Percentiles rank a stretch among this genome's conserved stretches.
Evolutionary conservation across 2,329 filamentous ascomycete species (phyloP).

Genomic region (Calonectria naviculata): DNA sequence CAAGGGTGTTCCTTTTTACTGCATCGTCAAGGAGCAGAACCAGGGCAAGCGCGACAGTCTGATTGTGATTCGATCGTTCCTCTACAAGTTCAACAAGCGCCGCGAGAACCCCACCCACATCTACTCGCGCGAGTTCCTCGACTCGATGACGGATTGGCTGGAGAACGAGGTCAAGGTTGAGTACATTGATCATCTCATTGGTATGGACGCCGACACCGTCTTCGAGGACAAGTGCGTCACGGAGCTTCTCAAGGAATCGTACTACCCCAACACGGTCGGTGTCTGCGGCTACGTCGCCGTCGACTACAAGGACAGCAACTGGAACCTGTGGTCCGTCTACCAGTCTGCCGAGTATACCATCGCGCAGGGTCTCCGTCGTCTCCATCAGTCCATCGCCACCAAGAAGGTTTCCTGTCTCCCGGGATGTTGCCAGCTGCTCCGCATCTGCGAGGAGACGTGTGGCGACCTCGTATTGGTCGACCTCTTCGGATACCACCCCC

Average conservation of each 20-base stretch:
- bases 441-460: background rate
- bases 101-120: constrained; percentile 45
- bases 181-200: constrained; percentile 37
- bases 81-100: constrained; percentile 55
- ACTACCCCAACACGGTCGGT: constrained; percentile 50
- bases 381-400: constrained; percentile 21
- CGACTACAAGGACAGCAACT: constrained; percentile 35
- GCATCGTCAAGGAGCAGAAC: constrained; percentile 56
- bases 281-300: constrained; percentile 54
- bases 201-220: constrained; percentile 55
- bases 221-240: constrained; percentile 51
- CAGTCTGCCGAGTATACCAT: constrained; percentile 40
- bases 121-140: constrained; percentile 50
- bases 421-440: background rate
- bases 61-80: constrained; percentile 53
- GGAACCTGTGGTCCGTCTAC: constrained; percentile 36
- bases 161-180: constrained; percentile 41
- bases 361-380: constrained; percentile 37
- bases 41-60: constrained; percentile 56
- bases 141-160: constrained; percentile 46
- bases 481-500: background rate
- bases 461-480: background rate
- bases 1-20: constrained; percentile 52
- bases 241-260: constrained; percentile 46
- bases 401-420: background rate